These are phyloP conservation scores for Penicillium herquei DNA, from an alignment of 495 filamentous ascomycete species.

Conservation along the genomic window DNA sequence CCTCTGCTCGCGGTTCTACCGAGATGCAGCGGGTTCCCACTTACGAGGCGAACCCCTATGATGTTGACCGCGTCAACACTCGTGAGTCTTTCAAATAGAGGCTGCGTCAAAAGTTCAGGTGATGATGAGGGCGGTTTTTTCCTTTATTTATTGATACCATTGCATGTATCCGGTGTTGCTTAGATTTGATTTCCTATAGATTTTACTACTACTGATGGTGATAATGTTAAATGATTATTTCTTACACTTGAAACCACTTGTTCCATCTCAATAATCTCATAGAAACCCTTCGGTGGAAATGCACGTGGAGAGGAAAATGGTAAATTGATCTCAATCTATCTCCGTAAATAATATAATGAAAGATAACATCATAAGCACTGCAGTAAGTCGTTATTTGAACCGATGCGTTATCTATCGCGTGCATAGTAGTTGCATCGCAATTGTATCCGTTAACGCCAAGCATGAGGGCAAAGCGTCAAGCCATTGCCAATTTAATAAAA, in stretches of 20 bases:
- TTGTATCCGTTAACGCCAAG: not conserved
- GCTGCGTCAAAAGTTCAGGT: not conserved
- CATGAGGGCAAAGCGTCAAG: not conserved
- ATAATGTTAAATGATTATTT: not conserved
- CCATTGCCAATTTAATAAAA: not conserved
- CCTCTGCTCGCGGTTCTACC: slow-evolving; percentile 5
- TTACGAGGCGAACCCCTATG: slow-evolving; percentile 32
- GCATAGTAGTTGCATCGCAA: not conserved
- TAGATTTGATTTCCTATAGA: not conserved
- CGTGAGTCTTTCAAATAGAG: slow-evolving; percentile 26
- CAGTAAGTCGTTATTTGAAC: too few relatives aligned
- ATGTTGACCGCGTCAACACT: slow-evolving; percentile 32
- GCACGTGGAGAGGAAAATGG: too few relatives aligned
- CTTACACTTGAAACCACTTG: not conserved
- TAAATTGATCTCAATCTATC: too few relatives aligned
- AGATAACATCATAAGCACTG: too few relatives aligned
- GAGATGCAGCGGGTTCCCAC: slow-evolving; percentile 19
- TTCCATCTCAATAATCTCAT: too few relatives aligned
- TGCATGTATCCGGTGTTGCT: not conserved
- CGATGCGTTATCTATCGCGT: too few relatives aligned
- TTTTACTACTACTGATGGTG: not conserved
- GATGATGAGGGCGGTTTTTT: not conserved
- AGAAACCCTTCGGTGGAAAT: too few relatives aligned
- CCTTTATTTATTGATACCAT: not conserved
- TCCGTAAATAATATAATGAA: too few relatives aligned